Conservation (phyloP, 2,329 filamentous ascomycete species). For the Aureobasidium melanogenum region DNA sequence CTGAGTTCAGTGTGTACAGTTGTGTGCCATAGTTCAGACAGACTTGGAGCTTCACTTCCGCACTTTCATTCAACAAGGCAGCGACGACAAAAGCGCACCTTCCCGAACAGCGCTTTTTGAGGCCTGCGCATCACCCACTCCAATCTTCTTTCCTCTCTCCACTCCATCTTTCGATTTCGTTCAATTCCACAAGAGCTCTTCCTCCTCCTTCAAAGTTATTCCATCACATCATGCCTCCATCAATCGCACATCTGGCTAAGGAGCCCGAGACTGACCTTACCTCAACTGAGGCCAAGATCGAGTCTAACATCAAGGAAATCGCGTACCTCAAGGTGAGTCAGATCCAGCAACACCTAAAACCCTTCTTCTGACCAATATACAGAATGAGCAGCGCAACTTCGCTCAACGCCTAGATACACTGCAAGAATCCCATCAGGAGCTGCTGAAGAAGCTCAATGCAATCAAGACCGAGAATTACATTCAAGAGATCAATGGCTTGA, state of each 20-base stretch:
- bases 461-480: background rate
- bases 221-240: background rate
- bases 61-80: background rate
- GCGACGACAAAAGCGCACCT: background rate
- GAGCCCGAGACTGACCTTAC: background rate
- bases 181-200: background rate
- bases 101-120: background rate
- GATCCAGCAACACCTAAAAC: no score
- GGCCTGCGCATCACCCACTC: background rate
- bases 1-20: no score
- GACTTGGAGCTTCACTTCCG: background rate
- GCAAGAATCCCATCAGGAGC: background rate
- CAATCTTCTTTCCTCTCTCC: background rate
- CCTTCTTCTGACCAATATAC: background rate
- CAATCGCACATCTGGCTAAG: background rate
- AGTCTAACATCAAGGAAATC: background rate
- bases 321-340: background rate
- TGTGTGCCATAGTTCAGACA: no score
- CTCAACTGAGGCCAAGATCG: background rate
- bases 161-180: background rate
- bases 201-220: background rate
- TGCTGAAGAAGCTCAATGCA: background rate
- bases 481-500: background rate
- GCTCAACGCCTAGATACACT: background rate
- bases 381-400: background rate